phyloP scores from a whole-genome alignment of 2,329 filamentous ascomycete genomes.

The Fusarium sp. region DNA sequence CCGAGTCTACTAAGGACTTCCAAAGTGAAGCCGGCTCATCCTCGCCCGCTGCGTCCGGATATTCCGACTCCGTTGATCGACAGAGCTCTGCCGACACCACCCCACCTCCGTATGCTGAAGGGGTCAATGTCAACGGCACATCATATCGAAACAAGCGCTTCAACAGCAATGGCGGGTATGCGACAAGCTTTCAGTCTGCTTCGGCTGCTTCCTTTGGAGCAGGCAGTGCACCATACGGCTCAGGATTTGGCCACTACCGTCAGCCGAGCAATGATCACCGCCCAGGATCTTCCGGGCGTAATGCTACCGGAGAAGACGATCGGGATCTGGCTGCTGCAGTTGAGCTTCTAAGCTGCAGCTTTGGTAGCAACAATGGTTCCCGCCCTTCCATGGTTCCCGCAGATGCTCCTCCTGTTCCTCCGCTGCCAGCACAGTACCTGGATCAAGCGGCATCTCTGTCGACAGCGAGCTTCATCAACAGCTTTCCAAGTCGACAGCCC shows the following conservation, averaged over 20 bases:
- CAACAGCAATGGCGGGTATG: conserved; percentile 70
- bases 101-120: conserved; percentile 83
- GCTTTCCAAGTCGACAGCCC: conserved; percentile 70
- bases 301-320: conserved; percentile 82
- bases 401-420: conserved; percentile 89
- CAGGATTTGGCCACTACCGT: conserved; percentile 71
- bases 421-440: conserved; percentile 84
- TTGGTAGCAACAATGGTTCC: conserved; percentile 79
- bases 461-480: conserved; percentile 73
- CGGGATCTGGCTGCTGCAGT: conserved; percentile 90
- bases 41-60: conserved; percentile 84
- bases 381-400: conserved; percentile 73
- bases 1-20: conserved; percentile 75
- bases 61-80: conserved; percentile 81
- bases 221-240: conserved; percentile 62
- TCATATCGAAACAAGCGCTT: conserved; percentile 70
- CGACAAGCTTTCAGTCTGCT: conserved; percentile 84
- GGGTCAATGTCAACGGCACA: conserved; percentile 66
- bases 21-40: conserved; percentile 85
- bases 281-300: conserved; percentile 83
- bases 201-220: conserved; percentile 65
- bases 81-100: conserved; percentile 93
- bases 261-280: conserved; percentile 82
- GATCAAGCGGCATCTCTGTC: conserved; percentile 69
- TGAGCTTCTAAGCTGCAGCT: conserved; percentile 90